Conservation (phyloP, 768 basidiomycete species). For the Leucocoprinus birnbaumii region DNA sequence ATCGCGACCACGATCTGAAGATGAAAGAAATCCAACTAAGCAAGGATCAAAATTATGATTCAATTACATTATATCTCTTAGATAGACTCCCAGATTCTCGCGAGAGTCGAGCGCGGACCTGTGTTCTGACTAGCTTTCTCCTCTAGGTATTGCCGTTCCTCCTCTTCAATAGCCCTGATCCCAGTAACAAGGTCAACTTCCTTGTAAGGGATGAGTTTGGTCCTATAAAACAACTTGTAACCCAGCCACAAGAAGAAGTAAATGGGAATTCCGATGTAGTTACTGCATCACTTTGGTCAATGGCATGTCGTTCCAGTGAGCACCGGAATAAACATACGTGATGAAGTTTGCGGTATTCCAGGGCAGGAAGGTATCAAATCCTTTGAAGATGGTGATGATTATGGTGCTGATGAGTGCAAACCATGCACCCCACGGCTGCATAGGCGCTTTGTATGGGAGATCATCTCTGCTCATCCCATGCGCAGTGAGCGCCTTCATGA, state of each 20-base stretch:
- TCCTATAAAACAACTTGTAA: constrained; percentile 36
- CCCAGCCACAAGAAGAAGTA: constrained; percentile 38
- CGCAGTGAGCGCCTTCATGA: constrained; percentile 41
- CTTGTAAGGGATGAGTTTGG: constrained; percentile 36
- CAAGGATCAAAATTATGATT: too few species aligned
- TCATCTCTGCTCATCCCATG: constrained; percentile 39
- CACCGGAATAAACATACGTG: constrained; percentile 39
- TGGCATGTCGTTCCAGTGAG: not conserved
- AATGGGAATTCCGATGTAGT: constrained; percentile 40
- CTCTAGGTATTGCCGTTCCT: constrained; percentile 49
- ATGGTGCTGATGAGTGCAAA: constrained; percentile 50
- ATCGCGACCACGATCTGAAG: too few species aligned
- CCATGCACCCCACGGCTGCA: constrained; percentile 61
- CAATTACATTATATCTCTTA: too few species aligned
- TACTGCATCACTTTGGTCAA: constrained; percentile 25
- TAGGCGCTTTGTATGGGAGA: constrained; percentile 54
- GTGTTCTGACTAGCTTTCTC: constrained; percentile 36
- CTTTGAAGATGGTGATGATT: constrained; percentile 59
- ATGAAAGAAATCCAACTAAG: too few species aligned
- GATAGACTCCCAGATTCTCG: too few species aligned
- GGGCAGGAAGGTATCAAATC: constrained; percentile 46
- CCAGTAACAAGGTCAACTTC: constrained; percentile 63
- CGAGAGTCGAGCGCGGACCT: not conserved
- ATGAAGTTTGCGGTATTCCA: constrained; percentile 57
- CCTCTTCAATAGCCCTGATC: constrained; percentile 58